Base-by-base conservation (phyloP, 1,284 basidiomycete genomes). In the Peniophora sp. region DNA sequence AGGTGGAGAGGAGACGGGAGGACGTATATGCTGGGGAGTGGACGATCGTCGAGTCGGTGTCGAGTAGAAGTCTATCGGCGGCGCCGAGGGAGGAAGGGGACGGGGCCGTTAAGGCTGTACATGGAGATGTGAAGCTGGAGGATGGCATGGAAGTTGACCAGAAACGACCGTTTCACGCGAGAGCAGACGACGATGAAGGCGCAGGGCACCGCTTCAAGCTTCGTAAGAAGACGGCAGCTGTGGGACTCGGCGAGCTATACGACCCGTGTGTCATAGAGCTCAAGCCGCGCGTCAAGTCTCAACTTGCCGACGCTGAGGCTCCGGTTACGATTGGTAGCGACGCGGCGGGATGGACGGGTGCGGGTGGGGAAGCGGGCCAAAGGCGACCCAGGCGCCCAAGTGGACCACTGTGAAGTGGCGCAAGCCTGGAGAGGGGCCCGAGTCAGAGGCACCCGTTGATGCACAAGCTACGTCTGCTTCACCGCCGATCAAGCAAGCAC, bases 21-120 rank as follows among this genome's bases (percentile, higher is more conserved):
- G 79, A 89, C 60, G 93, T 90, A 1, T 69, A 83, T 9, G 86
- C 83, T 0, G 94, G 96, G 1, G 77, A 84, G 57, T 99, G 96
- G 96, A 72, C 93, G 65, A 69, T 83, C 23, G 82, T 97, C 10
- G 71, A 52, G 25, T 47, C n/a, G 5, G 47, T 76, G 2, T 61
- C 77, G 2, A 53, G 57, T 1, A 56, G 60, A 63, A 6, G 49
- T 58, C 6, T 51, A 61, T 3, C 56, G 63, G 44, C 27, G 6
- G 27, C 27, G 27, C 27, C 27, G 27, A 12, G 12, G 27, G 27
- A 32, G 12, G 27, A 32, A 12, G 61, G 56, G 23, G 53, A 61
- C 14, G 54, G 55, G 38, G 57, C 59, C 39, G 54, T 58, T 36
- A 50, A 51, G 49, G 56, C 50, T n/a, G 53, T 46, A 17, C 50